These are phyloP conservation scores for Exophiala sideris DNA, from an alignment of 2,329 filamentous ascomycete species.

Conservation along the genomic window DNA sequence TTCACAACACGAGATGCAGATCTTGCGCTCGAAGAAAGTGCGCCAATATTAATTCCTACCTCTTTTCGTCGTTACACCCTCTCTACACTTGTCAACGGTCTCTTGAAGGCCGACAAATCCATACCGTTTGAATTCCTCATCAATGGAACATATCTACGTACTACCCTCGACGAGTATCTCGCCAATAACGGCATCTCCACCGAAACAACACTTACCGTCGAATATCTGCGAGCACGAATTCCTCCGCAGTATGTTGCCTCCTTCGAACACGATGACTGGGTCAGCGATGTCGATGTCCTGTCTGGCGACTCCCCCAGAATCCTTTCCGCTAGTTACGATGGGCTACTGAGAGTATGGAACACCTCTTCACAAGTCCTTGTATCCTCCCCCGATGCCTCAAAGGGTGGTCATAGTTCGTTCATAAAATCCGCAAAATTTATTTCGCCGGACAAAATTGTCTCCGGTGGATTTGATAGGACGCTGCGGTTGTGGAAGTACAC, in stretches of 20 bases:
- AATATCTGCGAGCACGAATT: constrained; percentile 89
- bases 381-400: constrained; percentile 63
- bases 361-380: constrained; percentile 80
- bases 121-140: constrained; percentile 81
- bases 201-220: constrained; percentile 80
- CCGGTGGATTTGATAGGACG: constrained; percentile 78
- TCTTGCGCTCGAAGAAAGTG: constrained; percentile 52
- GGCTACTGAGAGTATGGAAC: constrained; percentile 83
- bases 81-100: constrained; percentile 61
- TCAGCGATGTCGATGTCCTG: constrained; percentile 79
- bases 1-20: constrained; percentile 53
- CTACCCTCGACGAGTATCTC: constrained; percentile 87
- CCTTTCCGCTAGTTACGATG: constrained; percentile 91
- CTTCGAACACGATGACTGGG: constrained; percentile 98
- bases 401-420: constrained; percentile 71
- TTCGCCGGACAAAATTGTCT: constrained; percentile 72
- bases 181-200: constrained; percentile 80
- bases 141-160: constrained; percentile 86
- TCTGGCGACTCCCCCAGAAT: constrained; percentile 65
- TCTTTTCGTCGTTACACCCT: constrained; percentile 58
- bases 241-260: constrained; percentile 85
- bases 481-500: constrained; percentile 87
- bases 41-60: constrained; percentile 55
- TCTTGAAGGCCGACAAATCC: constrained; percentile 53
- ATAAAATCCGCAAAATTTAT: constrained; percentile 83